These are phyloP conservation scores for Heliosperma pusillum DNA, from an alignment of 148 eudicot genomes.

Conservation along the genomic window DNA sequence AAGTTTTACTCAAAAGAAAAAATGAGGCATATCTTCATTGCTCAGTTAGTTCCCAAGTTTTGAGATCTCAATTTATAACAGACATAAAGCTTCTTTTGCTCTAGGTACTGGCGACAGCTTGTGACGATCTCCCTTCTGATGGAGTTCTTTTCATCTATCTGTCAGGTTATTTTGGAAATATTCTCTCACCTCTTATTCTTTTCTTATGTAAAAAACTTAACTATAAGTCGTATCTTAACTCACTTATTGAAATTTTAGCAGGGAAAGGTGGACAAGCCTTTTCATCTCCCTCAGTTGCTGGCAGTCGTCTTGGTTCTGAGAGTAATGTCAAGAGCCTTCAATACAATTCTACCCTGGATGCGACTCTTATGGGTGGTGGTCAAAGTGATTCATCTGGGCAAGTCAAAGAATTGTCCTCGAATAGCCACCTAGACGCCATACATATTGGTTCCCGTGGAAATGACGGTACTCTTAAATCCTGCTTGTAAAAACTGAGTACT, in stretches of 20 bases:
- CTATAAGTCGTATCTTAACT: conserved; percentile 6
- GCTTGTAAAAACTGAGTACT: background rate
- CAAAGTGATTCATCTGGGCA: conserved; percentile 35
- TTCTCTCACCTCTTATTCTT: conserved; percentile 8
- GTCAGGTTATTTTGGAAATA: conserved; percentile 52
- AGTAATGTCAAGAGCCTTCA: conserved; percentile 34
- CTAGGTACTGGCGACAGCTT: conserved; percentile 80
- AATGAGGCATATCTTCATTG: background rate
- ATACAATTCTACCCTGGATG: conserved; percentile 32
- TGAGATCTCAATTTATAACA: background rate
- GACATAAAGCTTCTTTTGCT: conserved; percentile 9
- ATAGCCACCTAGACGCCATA: conserved; percentile 43
- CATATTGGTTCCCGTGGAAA: conserved; percentile 60
- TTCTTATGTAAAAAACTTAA: background rate
- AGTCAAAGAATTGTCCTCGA: conserved; percentile 27
- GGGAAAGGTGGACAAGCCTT: conserved; percentile 43
- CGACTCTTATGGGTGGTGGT: conserved; percentile 32
- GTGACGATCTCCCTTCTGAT: conserved; percentile 86
- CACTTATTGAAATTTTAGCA: conserved; percentile 33
- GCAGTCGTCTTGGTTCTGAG: conserved; percentile 36
- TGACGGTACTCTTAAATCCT: conserved; percentile 52
- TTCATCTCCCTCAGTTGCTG: conserved; percentile 40
- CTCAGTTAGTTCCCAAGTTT: background rate
- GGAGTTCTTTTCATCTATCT: conserved; percentile 75
- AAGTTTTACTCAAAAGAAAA: too few relatives aligned